phyloP scores from a whole-genome alignment of 169 alveolate genomes.

The Pseudocohnilembus persalinus region DNA sequence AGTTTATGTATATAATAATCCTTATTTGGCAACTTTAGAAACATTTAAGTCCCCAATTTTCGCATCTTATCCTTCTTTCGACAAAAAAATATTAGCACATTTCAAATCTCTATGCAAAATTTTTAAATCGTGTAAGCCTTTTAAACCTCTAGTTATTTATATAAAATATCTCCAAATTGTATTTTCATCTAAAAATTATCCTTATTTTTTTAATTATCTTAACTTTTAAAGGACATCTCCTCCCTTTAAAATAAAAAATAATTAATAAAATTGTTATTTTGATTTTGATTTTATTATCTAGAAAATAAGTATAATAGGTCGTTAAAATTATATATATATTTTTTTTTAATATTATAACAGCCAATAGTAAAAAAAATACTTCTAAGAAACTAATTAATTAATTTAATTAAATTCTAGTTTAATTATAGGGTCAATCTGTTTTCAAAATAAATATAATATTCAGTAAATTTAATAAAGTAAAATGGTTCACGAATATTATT shows the following conservation, averaged over 20 bases:
- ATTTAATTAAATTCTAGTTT: too few species aligned
- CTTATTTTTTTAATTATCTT: slow-evolving; percentile 23
- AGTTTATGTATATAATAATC: slow-evolving; percentile 70
- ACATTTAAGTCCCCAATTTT: slow-evolving; percentile 73
- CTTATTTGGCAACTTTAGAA: slow-evolving; percentile 63
- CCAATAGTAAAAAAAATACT: too few species aligned
- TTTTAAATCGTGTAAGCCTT: slow-evolving; percentile 75
- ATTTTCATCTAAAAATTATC: slow-evolving; percentile 43
- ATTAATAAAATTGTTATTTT: too few species aligned
- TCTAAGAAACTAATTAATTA: too few species aligned
- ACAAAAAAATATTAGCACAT: slow-evolving; percentile 81
- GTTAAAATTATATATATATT: too few species aligned
- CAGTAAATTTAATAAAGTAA: too few species aligned
- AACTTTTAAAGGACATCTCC: slow-evolving; percentile 55
- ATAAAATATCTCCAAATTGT: slow-evolving; percentile 57
- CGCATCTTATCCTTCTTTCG: slow-evolving; percentile 58
- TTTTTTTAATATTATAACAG: too few species aligned
- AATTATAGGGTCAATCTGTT: too few species aligned
- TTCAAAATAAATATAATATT: too few species aligned
- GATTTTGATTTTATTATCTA: too few species aligned
- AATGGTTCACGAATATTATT: too few species aligned
- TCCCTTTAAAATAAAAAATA: slow-evolving; percentile 10
- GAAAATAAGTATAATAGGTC: too few species aligned
- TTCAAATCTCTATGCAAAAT: slow-evolving; percentile 86
- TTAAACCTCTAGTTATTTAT: slow-evolving; percentile 67